Percentiles rank a stretch among this genome's conserved stretches.
Conservation (phyloP, 768 basidiomycete genomes). For the Pleurotus tuoliensis region DNA sequence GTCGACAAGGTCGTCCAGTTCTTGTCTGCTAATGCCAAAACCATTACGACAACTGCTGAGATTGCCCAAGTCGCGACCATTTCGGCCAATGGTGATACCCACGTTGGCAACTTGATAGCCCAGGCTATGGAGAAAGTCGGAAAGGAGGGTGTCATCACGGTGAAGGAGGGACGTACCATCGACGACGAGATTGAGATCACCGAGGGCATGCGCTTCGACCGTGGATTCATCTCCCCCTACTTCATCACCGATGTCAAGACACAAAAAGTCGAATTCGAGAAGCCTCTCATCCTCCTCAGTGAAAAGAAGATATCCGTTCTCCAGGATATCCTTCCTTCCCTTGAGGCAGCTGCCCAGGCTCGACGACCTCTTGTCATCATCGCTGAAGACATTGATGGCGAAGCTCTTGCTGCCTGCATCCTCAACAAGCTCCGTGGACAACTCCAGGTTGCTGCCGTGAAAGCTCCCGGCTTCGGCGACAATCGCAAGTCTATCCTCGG, state of each 20-base stretch:
- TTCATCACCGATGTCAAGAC: slow-evolving; percentile 98
- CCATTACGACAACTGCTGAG: slow-evolving; percentile 95
- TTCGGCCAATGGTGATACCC: slow-evolving; percentile 75
- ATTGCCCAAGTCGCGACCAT: slow-evolving; percentile 99
- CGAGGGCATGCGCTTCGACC: slow-evolving; percentile 99
- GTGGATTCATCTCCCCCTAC: slow-evolving; percentile 96
- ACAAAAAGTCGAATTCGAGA: slow-evolving; percentile 96
- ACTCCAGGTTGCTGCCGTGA: slow-evolving; percentile 89
- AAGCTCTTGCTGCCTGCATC: slow-evolving; percentile 96
- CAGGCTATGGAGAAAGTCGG: slow-evolving; percentile 99
- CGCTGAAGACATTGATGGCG: slow-evolving; percentile 96
- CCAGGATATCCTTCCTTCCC: slow-evolving; percentile 91
- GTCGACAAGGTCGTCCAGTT: slow-evolving; percentile 93
- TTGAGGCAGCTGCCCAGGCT: slow-evolving; percentile 76
- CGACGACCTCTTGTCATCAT: slow-evolving; percentile 93
- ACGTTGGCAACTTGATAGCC: slow-evolving; percentile 92
- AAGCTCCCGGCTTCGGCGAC: slow-evolving; percentile 98
- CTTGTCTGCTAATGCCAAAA: slow-evolving; percentile 83
- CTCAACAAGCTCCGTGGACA: slow-evolving; percentile 99
- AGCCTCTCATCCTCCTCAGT: slow-evolving; percentile 87
- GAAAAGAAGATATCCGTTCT: slow-evolving; percentile 98
- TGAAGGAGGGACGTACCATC: slow-evolving; percentile 97
- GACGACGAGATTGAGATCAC: slow-evolving; percentile 99
- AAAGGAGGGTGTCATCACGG: slow-evolving; percentile 99
- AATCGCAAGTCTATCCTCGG: slow-evolving; percentile 99